Percentiles rank a stretch among this genome's conserved stretches.
Evolutionary conservation across 768 basidiomycete species (phyloP).

Genomic region (Lyophyllum shimeji): DNA sequence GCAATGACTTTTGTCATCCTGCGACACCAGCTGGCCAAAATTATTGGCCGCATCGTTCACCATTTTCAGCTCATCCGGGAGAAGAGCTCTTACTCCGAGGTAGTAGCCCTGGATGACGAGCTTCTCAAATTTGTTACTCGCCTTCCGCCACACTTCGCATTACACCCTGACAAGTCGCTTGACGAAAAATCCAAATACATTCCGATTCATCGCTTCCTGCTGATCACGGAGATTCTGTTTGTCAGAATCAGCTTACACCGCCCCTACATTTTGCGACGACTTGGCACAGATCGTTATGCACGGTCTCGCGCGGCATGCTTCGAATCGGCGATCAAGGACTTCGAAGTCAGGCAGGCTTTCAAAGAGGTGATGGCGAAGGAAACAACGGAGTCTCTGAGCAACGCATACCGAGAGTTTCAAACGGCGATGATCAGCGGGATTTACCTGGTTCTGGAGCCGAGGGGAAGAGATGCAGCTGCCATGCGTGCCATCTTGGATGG

Average conservation of each 20-base stretch:
- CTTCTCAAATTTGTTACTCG: slow-evolving; percentile 71
- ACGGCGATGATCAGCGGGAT: slow-evolving; percentile 89
- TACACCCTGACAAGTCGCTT: slow-evolving; percentile 74
- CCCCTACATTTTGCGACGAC: slow-evolving; percentile 81
- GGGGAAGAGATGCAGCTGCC: slow-evolving; percentile 59
- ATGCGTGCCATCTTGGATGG: slow-evolving; percentile 82
- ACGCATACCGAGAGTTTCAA: slow-evolving; percentile 86
- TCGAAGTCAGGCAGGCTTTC: slow-evolving; percentile 72
- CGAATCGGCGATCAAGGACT: slow-evolving; percentile 87
- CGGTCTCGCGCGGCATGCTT: slow-evolving; percentile 87
- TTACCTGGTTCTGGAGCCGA: slow-evolving; percentile 78
- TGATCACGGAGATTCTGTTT: slow-evolving; percentile 88
- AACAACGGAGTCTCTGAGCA: slow-evolving; percentile 68
- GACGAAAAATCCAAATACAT: slow-evolving; percentile 68
- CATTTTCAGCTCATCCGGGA: slow-evolving; percentile 88
- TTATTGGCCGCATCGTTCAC: slow-evolving; percentile 89
- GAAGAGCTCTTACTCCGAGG: slow-evolving; percentile 80
- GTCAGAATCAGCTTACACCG: slow-evolving; percentile 83
- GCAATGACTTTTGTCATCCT: slow-evolving; percentile 87
- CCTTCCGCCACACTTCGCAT: slow-evolving; percentile 77
- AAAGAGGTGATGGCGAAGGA: slow-evolving; percentile 60
- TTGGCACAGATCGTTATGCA: slow-evolving; percentile 77
- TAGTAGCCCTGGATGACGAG: slow-evolving; percentile 80
- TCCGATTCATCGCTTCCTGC: slow-evolving; percentile 82
- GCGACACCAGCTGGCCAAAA: slow-evolving; percentile 74